These are phyloP conservation scores for Henckelia pumila DNA, from an alignment of 257 asterid genomes.

Conservation along the genomic window DNA sequence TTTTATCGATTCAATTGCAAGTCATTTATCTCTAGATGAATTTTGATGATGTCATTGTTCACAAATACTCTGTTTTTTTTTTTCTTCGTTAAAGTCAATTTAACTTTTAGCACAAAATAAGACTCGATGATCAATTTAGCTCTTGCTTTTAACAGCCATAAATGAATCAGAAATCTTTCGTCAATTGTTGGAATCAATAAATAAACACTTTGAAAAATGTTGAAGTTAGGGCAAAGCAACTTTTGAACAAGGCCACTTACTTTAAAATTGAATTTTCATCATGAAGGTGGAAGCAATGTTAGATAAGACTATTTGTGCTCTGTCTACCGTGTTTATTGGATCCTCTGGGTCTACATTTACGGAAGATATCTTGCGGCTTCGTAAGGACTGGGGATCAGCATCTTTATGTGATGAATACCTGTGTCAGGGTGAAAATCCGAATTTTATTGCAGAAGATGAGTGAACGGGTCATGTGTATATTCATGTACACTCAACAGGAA, in stretches of 20 bases:
- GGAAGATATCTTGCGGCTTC: conserved; percentile 84
- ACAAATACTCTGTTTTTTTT: background rate
- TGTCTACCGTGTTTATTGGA: conserved; percentile 85
- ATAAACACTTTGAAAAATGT: background rate
- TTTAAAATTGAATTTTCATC: conserved; percentile 6
- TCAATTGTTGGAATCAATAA: background rate
- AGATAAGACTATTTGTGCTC: conserved; percentile 92
- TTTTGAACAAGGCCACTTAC: conserved; percentile 9
- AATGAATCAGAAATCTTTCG: background rate
- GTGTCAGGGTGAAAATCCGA: conserved; percentile 78
- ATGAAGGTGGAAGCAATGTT: conserved; percentile 95
- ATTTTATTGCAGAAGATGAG: conserved; percentile 80
- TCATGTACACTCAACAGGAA: conserved; percentile 15
- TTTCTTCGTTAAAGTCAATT: background rate
- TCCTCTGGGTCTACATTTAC: conserved; percentile 95
- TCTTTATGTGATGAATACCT: conserved; percentile 85
- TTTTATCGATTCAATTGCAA: background rate
- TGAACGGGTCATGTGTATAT: conserved; percentile 25
- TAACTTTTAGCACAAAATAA: background rate
- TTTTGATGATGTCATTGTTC: background rate
- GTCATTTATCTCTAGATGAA: background rate
- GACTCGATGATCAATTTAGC: conserved; percentile 3
- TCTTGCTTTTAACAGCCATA: conserved; percentile 14
- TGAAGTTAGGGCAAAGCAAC: background rate
- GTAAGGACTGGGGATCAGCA: conserved; percentile 90